Evolutionary conservation across 768 basidiomycete genomes (phyloP), one percentile per base, ranked within the genome.

Genomic region (Mycena kentingensis): DNA sequence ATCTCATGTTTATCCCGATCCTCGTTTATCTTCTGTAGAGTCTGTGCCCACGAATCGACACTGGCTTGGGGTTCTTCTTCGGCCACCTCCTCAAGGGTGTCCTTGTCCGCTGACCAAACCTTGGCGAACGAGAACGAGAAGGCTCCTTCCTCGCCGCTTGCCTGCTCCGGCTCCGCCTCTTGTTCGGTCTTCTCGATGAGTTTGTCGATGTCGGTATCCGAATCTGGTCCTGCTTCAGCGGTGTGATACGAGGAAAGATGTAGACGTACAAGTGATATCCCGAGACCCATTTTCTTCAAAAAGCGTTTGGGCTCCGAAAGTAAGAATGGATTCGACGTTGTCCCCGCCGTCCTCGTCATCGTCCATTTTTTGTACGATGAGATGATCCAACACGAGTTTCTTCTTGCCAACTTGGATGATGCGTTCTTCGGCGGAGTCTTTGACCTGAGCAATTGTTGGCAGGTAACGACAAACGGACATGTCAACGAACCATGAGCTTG

Each of bases 351-450:
- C 84, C 38, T 89, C 90, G 42, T 81, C 82, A 49, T 92, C 88
- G 57, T 93, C 91, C 88, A 96, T 93, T 66, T 92, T 93, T 70
- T 97, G 90, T 19, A 98, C 95, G 58, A 98, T 95, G 15, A 98
- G 76, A 71, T 98, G 95, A 61, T 98, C 94, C 8, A 98, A 76
- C 13, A 93, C 87, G 25, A 98, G 80, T 68, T 98, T 98, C 77
- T 91, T 93, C 75, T 96, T 96, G n/a, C 91, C 93, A 22, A 85
- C 82, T 70, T 93, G 86, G 70, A 96, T 79, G 61, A 97, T 98
- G 38, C 87, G 88, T 63, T 97, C 94, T 80, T 95, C 92, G 11
- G 95, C 92, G 6, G 93, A 92, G 50, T 88, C 86, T 68, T 96
- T 96, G 49, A 93, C 58, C 58, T 60, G 32, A 3, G 21, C 13